Conservation (phyloP, 441 rosid genomes). For the Cnidoscolus chayamansa region DNA sequence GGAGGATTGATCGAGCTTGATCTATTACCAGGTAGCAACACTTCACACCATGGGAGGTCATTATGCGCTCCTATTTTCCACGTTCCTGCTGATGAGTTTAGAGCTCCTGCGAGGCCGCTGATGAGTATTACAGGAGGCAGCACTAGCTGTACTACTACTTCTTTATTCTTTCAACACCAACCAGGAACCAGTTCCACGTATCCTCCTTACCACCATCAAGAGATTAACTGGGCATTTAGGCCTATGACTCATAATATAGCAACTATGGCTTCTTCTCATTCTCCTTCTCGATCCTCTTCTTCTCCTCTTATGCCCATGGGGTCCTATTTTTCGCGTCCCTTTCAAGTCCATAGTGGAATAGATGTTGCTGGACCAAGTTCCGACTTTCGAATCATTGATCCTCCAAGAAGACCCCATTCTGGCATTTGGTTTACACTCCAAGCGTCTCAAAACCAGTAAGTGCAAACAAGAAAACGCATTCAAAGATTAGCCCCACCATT, state of each 20-base stretch:
- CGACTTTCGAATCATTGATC: constrained; percentile 66
- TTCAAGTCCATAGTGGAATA: constrained; percentile 41
- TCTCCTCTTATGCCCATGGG: constrained; percentile 58
- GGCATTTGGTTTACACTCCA: constrained; percentile 93
- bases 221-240: constrained; percentile 64
- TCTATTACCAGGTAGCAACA: constrained; percentile 48
- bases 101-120: constrained; percentile 32
- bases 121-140: constrained; percentile 15
- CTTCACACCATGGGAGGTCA: constrained; percentile 31
- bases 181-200: constrained; percentile 41
- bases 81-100: constrained; percentile 28
- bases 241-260: constrained; percentile 32
- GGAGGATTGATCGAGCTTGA: constrained; percentile 70
- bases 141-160: constrained; percentile 5
- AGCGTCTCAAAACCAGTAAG: constrained; percentile 93
- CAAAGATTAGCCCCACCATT: not conserved
- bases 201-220: constrained; percentile 41
- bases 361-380: constrained; percentile 70
- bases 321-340: constrained; percentile 56
- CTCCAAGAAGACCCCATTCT: constrained; percentile 80
- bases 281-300: constrained; percentile 28
- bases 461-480: constrained; percentile 5
- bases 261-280: constrained; percentile 32
- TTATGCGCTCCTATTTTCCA: constrained; percentile 25
- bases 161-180: constrained; percentile 60